Evolutionary conservation across 352 stramenopile species (phyloP).

Genomic region (Globisporangium paddicum): DNA sequence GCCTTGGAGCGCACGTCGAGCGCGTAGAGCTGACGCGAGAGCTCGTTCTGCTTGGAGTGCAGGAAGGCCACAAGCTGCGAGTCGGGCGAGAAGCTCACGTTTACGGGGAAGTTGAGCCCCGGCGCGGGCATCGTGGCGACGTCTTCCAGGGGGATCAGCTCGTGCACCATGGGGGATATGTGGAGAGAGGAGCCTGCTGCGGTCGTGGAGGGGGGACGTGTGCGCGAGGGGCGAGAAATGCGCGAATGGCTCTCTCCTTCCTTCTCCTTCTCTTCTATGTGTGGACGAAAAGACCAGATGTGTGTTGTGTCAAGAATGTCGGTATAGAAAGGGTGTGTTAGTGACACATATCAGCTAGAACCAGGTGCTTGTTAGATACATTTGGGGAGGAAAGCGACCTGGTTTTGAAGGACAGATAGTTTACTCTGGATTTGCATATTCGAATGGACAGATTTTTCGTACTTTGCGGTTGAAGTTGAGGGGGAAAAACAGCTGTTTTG

Average conservation of each 20-base stretch:
- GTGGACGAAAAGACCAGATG: conserved; percentile 9
- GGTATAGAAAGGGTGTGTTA: not conserved
- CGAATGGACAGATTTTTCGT: not conserved
- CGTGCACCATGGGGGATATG: conserved; percentile 6
- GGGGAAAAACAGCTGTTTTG: not conserved
- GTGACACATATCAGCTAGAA: not conserved
- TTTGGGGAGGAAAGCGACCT: too few species aligned
- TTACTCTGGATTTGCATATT: not conserved
- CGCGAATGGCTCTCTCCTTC: conserved; percentile 4
- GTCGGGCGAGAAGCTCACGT: conserved; percentile 84
- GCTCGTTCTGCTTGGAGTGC: conserved; percentile 70
- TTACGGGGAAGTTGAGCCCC: conserved; percentile 71
- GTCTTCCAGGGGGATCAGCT: conserved; percentile 79
- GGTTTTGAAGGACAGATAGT: too few species aligned
- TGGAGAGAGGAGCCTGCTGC: not conserved
- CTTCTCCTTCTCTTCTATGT: not conserved
- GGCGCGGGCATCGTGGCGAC: conserved; percentile 86
- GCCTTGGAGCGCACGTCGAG: conserved; percentile 57
- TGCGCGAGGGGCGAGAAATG: conserved; percentile 5
- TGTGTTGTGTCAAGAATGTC: not conserved
- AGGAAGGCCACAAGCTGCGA: conserved; percentile 82
- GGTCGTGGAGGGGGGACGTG: not conserved
- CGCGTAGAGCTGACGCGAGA: conserved; percentile 84
- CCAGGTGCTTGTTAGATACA: not conserved
- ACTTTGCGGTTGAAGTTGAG: not conserved